Evolutionary conservation across 768 basidiomycete species (phyloP), one percentile per base, ranked within the genome.

Genomic region (Termitomyces sp.): DNA sequence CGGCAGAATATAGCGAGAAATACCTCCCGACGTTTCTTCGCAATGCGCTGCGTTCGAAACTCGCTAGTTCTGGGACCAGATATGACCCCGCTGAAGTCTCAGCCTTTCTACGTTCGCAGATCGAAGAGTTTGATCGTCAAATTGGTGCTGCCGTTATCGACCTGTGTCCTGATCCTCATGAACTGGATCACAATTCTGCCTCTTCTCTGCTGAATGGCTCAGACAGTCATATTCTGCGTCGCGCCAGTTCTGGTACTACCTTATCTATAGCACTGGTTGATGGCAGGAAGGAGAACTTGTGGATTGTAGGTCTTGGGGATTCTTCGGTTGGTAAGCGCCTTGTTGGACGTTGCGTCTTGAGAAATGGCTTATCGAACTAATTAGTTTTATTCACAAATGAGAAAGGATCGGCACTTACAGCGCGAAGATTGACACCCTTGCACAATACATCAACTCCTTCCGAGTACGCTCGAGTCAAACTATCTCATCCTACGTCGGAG

Each of bases 261-360:
- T 25, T 64, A 20, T 55, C 60, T 15, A 60, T 57, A 34, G 60
- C 53, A 4, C n/a, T 64, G n/a, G 56, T 64, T 38, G 63, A 64
- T 14, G 51, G 63, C 4, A 56, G 56, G 9, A 64, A 52, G 37
- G 57, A 61, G 38, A 57, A 64, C 36, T 10, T 64, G 54, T 64
- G 63, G 63, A 36, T 43, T 29, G 34, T 64, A 17, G 63, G 63
- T 15, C 63, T 64, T 25, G 63, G 60, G 4, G 63, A 64, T 45
- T 64, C 63, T 17, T 64, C 63, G 10, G 48, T 59, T 37, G 63
- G 63, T 64, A 9, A 47, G 51, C 10, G 9, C 8, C 5, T n/a
- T 20, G n/a, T 48, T 25, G 37, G 32, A 29, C 31, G 29, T 45
- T n/a, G 29, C 20, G 29, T 20, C 20, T 34, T 50, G 6, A 43